Base-by-base conservation (phyloP, 2,329 filamentous ascomycete genomes). In the Cytospora piceae region DNA sequence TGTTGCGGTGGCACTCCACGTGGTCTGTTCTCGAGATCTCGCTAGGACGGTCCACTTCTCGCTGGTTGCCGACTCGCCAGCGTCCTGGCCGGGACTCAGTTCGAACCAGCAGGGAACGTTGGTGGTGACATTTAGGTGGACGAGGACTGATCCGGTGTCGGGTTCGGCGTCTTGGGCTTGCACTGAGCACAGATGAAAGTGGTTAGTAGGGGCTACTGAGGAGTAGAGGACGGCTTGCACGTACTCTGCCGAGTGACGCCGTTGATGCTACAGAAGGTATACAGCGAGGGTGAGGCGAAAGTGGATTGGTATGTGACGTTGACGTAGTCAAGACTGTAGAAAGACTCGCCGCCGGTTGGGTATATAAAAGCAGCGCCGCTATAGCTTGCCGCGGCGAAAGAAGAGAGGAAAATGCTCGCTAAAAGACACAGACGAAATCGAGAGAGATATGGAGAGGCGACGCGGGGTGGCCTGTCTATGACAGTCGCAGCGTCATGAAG, bases 251-350 rank as follows among this genome's bases (percentile, higher is more conserved):
- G 55, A 9, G 52, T 34, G 53, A 63, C 60, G 53, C 60, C 60
- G 60, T 63, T 57, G 60, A 57, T 63, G n/a, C 17, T 39, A n/a
- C 60, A 63, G 11, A 57, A 57, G 24, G 60, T 63, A 46, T 63
- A 63, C 52, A 63, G 60, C 24, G 34, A 39, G 51, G 60, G 60
- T 46, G 60, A 53, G 29, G 49, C 5, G 56, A 37, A 57, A 37
- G 53, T 57, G 27, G 60, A 63, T 37, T 63, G 39, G 60, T 63
- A 63, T 39, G 60, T 57, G 53, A 63, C 60, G 39, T 57, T 63
- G 17, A 63, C 60, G 7, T 53, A 56, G 24, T 63, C 60, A 2
- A 63, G 39, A 29, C 46, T 57, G 20, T 63, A 57, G 31, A 63
- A 63, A 27, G 60, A 63, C 57, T 63, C 60, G 60, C 60, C 60